These are phyloP conservation scores for Xylaria sp. DNA, from an alignment of 2,329 filamentous ascomycete species.

Conservation along the genomic window DNA sequence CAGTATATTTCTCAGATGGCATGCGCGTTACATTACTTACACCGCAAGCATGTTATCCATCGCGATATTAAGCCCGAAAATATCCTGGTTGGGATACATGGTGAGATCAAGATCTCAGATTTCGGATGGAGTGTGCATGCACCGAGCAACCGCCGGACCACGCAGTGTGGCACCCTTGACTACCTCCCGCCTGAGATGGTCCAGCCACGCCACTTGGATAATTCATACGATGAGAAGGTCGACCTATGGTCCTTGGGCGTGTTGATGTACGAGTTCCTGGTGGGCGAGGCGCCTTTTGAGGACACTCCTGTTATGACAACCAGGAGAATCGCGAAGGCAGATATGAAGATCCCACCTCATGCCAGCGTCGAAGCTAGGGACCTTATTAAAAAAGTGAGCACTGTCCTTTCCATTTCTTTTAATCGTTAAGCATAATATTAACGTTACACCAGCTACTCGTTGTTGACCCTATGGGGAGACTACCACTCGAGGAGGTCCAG, in stretches of 20 bases:
- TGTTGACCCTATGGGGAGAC: conserved; percentile 90
- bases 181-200: conserved; percentile 98
- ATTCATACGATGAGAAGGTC: conserved; percentile 89
- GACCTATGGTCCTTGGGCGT: conserved; percentile 96
- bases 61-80: conserved; percentile 98
- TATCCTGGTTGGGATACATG: conserved; percentile 94
- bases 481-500: conserved; percentile 87
- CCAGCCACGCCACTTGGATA: conserved; percentile 73
- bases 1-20: conserved; percentile 91
- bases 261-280: conserved; percentile 92
- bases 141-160: conserved; percentile 90
- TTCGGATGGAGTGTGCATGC: conserved; percentile 99
- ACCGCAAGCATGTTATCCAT: conserved; percentile 97
- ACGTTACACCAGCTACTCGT: conserved; percentile 74
- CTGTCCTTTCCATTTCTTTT: conserved; percentile 1
- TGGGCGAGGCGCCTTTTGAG: conserved; percentile 97
- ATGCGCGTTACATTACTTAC: conserved; percentile 84
- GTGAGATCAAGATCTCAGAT: conserved; percentile 97
- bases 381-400: conserved; percentile 84
- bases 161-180: conserved; percentile 95
- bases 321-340: conserved; percentile 83
- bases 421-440: not conserved
- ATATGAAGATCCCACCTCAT: conserved; percentile 92
- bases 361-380: conserved; percentile 90
- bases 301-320: conserved; percentile 95